phyloP scores from a whole-genome alignment of 495 filamentous ascomycete genomes.

The Chaetomidium leptoderma region DNA sequence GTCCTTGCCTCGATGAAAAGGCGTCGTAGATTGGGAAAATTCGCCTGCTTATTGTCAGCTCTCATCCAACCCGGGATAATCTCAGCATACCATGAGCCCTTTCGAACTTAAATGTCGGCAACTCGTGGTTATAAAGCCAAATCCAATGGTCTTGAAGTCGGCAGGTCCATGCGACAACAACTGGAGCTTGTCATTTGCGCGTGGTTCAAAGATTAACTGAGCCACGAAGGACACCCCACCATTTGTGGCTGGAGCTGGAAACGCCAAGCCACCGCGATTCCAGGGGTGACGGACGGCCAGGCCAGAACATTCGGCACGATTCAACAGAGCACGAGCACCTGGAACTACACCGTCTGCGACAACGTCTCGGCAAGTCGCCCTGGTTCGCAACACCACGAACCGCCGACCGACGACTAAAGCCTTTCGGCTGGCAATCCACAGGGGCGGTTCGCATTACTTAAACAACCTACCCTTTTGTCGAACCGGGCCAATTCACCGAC shows the following conservation, averaged over 20 bases:
- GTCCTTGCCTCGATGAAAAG: conserved; percentile 94
- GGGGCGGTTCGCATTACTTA: not conserved
- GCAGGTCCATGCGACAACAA: too few species aligned
- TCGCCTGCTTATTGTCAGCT: conserved; percentile 51
- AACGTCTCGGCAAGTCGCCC: not conserved
- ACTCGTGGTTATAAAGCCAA: not conserved
- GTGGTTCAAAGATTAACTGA: not conserved
- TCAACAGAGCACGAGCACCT: not conserved
- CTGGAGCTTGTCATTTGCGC: too few species aligned
- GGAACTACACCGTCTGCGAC: conserved; percentile 14
- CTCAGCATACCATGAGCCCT: not conserved
- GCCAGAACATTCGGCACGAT: conserved; percentile 11
- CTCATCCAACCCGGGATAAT: too few species aligned
- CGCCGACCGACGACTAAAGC: not conserved
- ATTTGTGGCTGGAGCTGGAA: conserved; percentile 24
- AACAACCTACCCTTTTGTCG: conserved; percentile 11
- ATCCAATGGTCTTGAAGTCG: not conserved
- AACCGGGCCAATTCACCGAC: conserved; percentile 19
- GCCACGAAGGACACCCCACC: not conserved
- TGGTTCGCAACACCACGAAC: not conserved
- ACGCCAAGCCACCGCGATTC: conserved; percentile 20
- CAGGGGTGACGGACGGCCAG: conserved; percentile 3
- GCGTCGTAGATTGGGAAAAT: conserved; percentile 89
- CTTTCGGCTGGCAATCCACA: not conserved
- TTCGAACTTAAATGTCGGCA: not conserved